Base-by-base conservation (phyloP, 2,329 filamentous ascomycete species). In the Penicillium sp. region DNA sequence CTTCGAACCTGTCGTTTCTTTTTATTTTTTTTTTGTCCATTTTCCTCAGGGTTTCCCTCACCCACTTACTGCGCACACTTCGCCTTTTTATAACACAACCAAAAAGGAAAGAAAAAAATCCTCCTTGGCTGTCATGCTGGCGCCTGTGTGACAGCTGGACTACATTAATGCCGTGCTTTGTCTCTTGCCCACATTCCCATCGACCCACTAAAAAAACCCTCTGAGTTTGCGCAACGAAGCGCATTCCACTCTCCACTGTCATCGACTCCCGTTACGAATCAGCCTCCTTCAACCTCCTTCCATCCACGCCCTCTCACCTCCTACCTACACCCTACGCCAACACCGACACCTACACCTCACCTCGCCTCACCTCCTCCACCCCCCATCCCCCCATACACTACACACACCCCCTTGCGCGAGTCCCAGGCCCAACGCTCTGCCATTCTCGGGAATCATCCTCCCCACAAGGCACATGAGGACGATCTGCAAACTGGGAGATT, bases 131-230 rank as follows among this genome's bases (percentile, higher is more conserved):
- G 66, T 70, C 68, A 70, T 69, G 68, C 68, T 70, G 66, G 63
- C 66, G 64, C 58, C 64, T 68, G 69, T 72, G 69, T 72, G 69
- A 73, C 70, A 69, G 63, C 66, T 69, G 67, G 59, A 67, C 62
- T 65, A 67, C 66, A 63, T 69, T 66, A 63, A 69, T 68, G 65
- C 67, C 56, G 66, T 68, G 65, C 66, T 67, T 70, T 65, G 71
- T 71, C 65, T 69, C 63, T 69, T 63, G 51, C 60, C 67, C 64
- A 65, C 68, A 70, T 71, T 72, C 67, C 61, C 66, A 70, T 65
- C 61, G 61, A 65, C 58, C 67, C 66, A 70, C 70, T 71, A 67
- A 70, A 70, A 45, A 45, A 45, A 31, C 6, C 8, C 13, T 11
- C 19, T 59, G 64, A 62, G 60, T 51, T 63, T 62, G 61, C 64